These are phyloP conservation scores for Entomortierella beljakovae DNA, from an alignment of 192 early-diverging fungal species.

Conservation along the genomic window DNA sequence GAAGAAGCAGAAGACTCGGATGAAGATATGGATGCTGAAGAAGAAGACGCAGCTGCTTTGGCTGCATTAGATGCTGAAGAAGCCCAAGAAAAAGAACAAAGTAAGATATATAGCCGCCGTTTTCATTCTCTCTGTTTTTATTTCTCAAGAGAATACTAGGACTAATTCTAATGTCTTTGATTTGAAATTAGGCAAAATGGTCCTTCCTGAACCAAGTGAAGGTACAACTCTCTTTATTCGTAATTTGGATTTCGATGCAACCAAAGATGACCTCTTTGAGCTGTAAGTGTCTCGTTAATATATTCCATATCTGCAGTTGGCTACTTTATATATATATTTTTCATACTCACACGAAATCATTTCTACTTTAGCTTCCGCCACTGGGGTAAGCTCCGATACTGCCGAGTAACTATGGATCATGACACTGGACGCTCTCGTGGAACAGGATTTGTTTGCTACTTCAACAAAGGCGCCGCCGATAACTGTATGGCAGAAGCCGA, in stretches of 20 bases:
- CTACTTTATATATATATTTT: neutral
- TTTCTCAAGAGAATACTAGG: too few relatives aligned
- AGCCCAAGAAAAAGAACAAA: constrained; percentile 41
- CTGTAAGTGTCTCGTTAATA: constrained; percentile 37
- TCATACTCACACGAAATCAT: neutral
- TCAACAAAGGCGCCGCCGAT: constrained; percentile 74
- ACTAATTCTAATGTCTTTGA: too few relatives aligned
- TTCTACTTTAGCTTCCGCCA: constrained; percentile 65
- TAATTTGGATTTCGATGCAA: constrained; percentile 93
- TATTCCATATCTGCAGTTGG: neutral
- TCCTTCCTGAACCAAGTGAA: constrained; percentile 57
- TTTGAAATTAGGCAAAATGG: constrained; percentile 22
- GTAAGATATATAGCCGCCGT: constrained; percentile 7
- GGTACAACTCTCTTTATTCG: constrained; percentile 92
- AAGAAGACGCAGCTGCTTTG: constrained; percentile 42
- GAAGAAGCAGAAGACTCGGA: constrained; percentile 50
- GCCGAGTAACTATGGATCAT: constrained; percentile 84
- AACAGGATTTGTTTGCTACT: constrained; percentile 95
- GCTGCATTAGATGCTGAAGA: constrained; percentile 46
- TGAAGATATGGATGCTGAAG: constrained; percentile 33
- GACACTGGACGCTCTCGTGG: constrained; percentile 88
- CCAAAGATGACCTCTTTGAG: constrained; percentile 78
- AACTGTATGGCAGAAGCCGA: constrained; percentile 80
- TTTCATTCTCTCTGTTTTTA: neutral
- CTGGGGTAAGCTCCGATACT: constrained; percentile 85